phyloP scores from a whole-genome alignment of 1,284 basidiomycete species.

The Spongiforma sp. region DNA sequence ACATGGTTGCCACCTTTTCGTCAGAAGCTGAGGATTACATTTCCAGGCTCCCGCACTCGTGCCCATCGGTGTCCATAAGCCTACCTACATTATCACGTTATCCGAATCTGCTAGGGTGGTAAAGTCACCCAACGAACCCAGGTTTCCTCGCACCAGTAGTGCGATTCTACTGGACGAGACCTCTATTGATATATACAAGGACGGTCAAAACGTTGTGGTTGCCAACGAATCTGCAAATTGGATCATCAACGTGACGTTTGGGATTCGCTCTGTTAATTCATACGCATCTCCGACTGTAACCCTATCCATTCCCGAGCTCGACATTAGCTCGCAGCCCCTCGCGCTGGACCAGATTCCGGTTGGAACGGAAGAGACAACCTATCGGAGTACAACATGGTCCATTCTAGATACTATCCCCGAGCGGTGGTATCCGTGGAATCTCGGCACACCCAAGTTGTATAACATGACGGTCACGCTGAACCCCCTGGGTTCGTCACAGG shows the following conservation, averaged over 20 bases:
- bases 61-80: constrained; percentile 58
- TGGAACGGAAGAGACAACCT: constrained; percentile 41
- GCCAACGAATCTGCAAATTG: constrained; percentile 53
- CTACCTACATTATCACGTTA: constrained; percentile 53
- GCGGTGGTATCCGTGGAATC: constrained; percentile 61
- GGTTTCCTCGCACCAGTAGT: constrained; percentile 28
- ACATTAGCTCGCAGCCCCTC: constrained; percentile 39
- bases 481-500: constrained; percentile 8
- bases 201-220: constrained; percentile 42
- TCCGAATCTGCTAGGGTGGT: constrained; percentile 26
- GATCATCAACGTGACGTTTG: constrained; percentile 61
- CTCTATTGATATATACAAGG: constrained; percentile 60
- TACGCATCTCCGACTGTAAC: constrained; percentile 43
- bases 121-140: constrained; percentile 21
- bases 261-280: constrained; percentile 47
- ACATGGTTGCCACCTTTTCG: too few species aligned
- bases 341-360: constrained; percentile 36
- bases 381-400: constrained; percentile 50
- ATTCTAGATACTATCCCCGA: constrained; percentile 51
- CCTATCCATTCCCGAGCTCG: constrained; percentile 54
- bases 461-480: constrained; percentile 46
- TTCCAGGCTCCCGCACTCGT: constrained; percentile 31
- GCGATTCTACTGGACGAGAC: constrained; percentile 56
- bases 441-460: constrained; percentile 59
- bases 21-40: too few species aligned